A percentile compares a stretch with the other conserved stretches of the same genome.
These are phyloP conservation scores for Pseudogymnoascus sp. DNA, from an alignment of 2,329 filamentous ascomycete genomes.

Conservation along the genomic window DNA sequence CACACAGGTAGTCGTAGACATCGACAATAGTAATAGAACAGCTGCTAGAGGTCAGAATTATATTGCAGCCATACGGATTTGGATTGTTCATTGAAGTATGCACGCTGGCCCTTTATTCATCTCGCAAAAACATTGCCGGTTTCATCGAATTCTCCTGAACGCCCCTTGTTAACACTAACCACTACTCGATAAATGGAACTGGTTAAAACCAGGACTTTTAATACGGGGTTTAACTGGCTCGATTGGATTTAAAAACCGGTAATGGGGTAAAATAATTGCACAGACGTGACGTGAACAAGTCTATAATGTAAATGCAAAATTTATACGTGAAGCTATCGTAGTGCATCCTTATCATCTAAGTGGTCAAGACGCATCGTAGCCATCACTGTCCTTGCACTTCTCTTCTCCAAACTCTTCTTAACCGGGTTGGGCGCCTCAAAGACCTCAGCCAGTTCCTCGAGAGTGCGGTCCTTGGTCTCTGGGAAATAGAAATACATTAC, in stretches of 20 bases:
- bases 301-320: slow-evolving; percentile 14
- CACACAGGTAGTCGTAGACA: background rate
- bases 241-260: background rate
- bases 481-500: slow-evolving; percentile 46
- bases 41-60: background rate
- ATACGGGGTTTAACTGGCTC: background rate
- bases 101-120: background rate
- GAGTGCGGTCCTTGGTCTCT: slow-evolving; percentile 46
- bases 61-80: background rate
- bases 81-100: background rate
- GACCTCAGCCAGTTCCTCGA: slow-evolving; percentile 46
- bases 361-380: slow-evolving; percentile 31
- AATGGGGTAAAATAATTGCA: slow-evolving; percentile 13
- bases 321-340: background rate
- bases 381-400: slow-evolving; percentile 36
- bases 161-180: background rate
- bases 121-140: background rate
- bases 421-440: slow-evolving; percentile 43
- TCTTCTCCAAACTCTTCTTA: slow-evolving; percentile 27
- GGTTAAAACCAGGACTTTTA: background rate
- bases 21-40: background rate
- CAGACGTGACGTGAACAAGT: slow-evolving; percentile 17
- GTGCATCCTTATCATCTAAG: slow-evolving; percentile 22
- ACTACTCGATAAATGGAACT: background rate
- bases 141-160: background rate